Evolutionary conservation across 768 basidiomycete species (phyloP), one percentile per base, ranked within the genome.

Genomic region (Podaxis carcinomalis): DNA sequence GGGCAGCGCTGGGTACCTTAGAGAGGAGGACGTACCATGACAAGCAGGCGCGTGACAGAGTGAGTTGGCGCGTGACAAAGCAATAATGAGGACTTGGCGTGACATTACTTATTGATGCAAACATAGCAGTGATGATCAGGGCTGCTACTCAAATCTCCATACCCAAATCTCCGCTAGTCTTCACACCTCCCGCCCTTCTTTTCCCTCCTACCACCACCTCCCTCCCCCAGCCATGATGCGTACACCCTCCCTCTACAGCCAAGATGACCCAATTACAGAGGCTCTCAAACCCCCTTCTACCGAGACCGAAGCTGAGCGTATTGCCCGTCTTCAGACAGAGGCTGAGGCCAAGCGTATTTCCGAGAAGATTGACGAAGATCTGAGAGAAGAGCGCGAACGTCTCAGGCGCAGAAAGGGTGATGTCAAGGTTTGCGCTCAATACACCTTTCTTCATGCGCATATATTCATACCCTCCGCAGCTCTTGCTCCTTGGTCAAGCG

Each of bases 291-390:
- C 92, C 5, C 82, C 91, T 1, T 67, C 76, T 16, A 70, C 80
- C 25, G 92, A 93, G 77, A 84, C 87, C 0, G 86, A 87, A 1
- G 69, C 74, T 0, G 86, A 93, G 69, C 85, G 88, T 51, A 75
- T 77, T 51, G 64, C 72, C 35, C 83, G 92, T 59, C 81, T 92
- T 16, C 74, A 80, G 62, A 71, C 77, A 37, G 92, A 93, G 74
- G 84, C 84, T 0, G 88, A 92, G 63, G 90, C 91, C 2, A 88
- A 86, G 70, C 82, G 84, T 51, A 76, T 88, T 62, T 92, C 89
- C 51, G 91, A 93, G 63, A 81, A 82, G 71, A 93, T 93, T 67
- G 92, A 93, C 73, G 90, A 92, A 68, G 83, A 90, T 66, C 78
- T 93, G 56, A 83, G 84, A 65, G 74, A 77, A 61, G 92, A 93